Base-by-base conservation (phyloP, 352 stramenopile genomes). In the Pythium coloratum region DNA sequence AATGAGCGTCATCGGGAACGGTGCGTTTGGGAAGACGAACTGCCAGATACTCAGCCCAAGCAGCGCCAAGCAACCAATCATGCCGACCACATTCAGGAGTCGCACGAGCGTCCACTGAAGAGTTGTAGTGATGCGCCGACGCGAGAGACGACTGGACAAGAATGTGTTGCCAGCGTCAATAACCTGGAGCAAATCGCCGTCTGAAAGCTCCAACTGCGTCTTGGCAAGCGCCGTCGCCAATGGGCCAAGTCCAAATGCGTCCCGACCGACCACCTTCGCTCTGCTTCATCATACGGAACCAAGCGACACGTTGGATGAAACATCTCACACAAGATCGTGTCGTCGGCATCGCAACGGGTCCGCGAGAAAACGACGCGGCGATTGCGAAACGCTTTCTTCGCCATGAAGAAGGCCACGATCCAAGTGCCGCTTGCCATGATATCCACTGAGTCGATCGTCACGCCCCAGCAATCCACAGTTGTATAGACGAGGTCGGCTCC, bases 321-420 rank as follows among this genome's bases (percentile, higher is more conserved):
- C 13, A 65, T 64, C 9, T 65, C 64, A 40, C 64, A 70, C 28
- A 36, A 34, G 47, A 64, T 30, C 28, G 28, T 30, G 28, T 30
- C 18, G 28, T 30, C 18, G 20, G n/a, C 32, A 2, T 9, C 18
- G 16, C 12, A n/a, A 54, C 40, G 3, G 49, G 30, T 12, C 6
- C 33, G 32, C 12, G 3, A 50, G 2, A 46, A 55, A 40, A 58
- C 64, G 28, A 65, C 36, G 32, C 24, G 28, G 28, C 64, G 64
- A 20, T 70, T 51, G 6, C 57, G 46, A 28, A 62, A 60, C 4
- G 53, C 49, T 12, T 58, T 47, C 18, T 47, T 57, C 1, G 49
- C 16, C 64, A 70, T 70, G 57, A 70, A 70, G 32, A 62, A 70
- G 6, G 28, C 40, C 34, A 66, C 50, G 9, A 38, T 66, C 26